These are phyloP conservation scores for Xylaria sp. DNA, from an alignment of 2,329 filamentous ascomycete genomes.

Conservation along the genomic window DNA sequence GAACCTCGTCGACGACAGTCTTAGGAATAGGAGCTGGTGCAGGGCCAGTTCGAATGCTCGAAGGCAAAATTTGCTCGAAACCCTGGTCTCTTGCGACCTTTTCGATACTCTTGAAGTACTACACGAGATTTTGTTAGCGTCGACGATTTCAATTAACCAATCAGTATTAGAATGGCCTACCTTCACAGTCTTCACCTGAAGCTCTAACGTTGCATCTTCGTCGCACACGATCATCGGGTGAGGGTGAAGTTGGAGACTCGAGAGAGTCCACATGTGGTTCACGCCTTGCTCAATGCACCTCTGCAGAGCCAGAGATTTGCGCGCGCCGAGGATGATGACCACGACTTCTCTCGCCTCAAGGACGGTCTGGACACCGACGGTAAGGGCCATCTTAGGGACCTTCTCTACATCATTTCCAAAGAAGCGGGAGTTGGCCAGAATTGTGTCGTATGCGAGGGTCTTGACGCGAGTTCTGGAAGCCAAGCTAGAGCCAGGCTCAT, in stretches of 20 bases:
- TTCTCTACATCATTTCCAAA: slow-evolving; percentile 78
- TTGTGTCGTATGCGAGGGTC: slow-evolving; percentile 87
- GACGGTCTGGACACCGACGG: slow-evolving; percentile 85
- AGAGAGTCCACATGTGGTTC: slow-evolving; percentile 93
- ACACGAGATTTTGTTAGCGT: slow-evolving; percentile 21
- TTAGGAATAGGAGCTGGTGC: slow-evolving; percentile 52
- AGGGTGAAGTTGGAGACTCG: slow-evolving; percentile 80
- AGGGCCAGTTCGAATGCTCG: slow-evolving; percentile 65
- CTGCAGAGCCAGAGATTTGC: slow-evolving; percentile 82
- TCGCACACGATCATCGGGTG: slow-evolving; percentile 86
- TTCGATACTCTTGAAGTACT: slow-evolving; percentile 79
- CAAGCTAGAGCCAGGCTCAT: slow-evolving; percentile 84
- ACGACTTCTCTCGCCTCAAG: slow-evolving; percentile 84
- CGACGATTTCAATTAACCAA: background rate
- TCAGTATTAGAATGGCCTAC: slow-evolving; percentile 49
- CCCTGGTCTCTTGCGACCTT: slow-evolving; percentile 67
- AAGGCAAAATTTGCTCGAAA: slow-evolving; percentile 67
- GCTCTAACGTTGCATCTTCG: slow-evolving; percentile 78
- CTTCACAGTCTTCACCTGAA: slow-evolving; percentile 79
- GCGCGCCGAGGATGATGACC: slow-evolving; percentile 82
- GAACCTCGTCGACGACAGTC: slow-evolving; percentile 55
- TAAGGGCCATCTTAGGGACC: slow-evolving; percentile 84
- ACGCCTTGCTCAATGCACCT: slow-evolving; percentile 83
- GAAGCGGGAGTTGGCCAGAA: slow-evolving; percentile 85
- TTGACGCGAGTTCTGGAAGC: slow-evolving; percentile 84